phyloP scores from a whole-genome alignment of 2,329 filamentous ascomycete species.

The Atkinsonella hypoxylon region DNA sequence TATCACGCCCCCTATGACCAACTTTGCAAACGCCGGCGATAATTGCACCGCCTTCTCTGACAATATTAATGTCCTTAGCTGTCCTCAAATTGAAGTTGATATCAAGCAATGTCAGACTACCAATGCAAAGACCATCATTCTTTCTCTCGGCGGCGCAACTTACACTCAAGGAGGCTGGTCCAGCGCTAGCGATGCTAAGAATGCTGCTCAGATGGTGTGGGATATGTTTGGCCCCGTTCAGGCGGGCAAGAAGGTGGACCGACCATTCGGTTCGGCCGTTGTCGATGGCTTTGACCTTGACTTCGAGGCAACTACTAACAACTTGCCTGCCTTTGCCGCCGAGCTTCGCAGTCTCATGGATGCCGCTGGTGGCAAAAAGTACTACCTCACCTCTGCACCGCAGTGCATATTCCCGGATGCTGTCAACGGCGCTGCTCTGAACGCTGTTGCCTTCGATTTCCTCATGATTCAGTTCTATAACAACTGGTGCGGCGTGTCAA shows the following conservation, averaged over 20 bases:
- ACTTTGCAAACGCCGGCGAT: slow-evolving; percentile 54
- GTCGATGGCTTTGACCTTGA: slow-evolving; percentile 66
- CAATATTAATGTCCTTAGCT: slow-evolving; percentile 28
- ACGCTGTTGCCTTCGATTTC: slow-evolving; percentile 45
- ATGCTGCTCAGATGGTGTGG: slow-evolving; percentile 54
- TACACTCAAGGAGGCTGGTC: slow-evolving; percentile 58
- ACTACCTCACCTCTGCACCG: slow-evolving; percentile 52
- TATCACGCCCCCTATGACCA: slow-evolving; percentile 42
- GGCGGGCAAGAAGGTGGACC: slow-evolving; percentile 31
- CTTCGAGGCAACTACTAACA: slow-evolving; percentile 48
- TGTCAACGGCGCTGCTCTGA: slow-evolving; percentile 44
- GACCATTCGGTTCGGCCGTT: slow-evolving; percentile 30
- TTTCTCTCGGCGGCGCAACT: slow-evolving; percentile 60
- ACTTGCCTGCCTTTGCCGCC: slow-evolving; percentile 50
- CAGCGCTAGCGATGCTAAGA: slow-evolving; percentile 35
- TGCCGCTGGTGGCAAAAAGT: slow-evolving; percentile 40
- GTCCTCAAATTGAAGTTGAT: slow-evolving; percentile 48
- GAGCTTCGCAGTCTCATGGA: slow-evolving; percentile 45
- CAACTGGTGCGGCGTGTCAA: slow-evolving; percentile 50
- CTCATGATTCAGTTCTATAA: slow-evolving; percentile 58
- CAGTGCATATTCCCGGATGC: slow-evolving; percentile 57
- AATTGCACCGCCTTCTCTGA: slow-evolving; percentile 45
- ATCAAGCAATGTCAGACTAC: slow-evolving; percentile 47
- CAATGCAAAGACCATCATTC: slow-evolving; percentile 56
- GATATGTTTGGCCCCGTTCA: slow-evolving; percentile 52